Conservation (phyloP, 176 grass and related monocot genomes). For the Carex scoparia region DNA sequence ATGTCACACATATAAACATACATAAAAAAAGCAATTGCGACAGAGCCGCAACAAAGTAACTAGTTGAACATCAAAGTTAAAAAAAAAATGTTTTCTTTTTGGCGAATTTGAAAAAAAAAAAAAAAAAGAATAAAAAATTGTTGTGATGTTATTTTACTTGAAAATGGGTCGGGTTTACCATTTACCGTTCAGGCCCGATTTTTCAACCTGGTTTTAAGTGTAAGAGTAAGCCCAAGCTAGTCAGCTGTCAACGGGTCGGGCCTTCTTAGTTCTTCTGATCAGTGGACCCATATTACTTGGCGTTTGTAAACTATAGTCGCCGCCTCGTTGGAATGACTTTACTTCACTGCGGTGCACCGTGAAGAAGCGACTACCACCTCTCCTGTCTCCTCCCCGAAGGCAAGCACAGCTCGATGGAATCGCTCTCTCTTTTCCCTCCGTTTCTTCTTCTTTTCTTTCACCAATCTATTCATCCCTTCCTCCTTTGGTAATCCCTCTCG, state of each 20-base stretch:
- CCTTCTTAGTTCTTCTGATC: background rate
- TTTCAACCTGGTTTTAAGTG: too few relatives aligned
- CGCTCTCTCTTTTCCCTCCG: background rate
- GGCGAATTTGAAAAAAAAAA: background rate
- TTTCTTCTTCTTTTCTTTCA: conserved; percentile 10
- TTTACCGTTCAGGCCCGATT: background rate
- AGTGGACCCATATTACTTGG: background rate
- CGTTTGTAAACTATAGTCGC: background rate
- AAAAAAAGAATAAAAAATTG: background rate
- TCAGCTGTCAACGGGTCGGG: background rate
- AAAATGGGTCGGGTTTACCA: background rate
- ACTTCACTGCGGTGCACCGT: background rate
- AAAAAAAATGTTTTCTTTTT: background rate
- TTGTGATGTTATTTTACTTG: background rate
- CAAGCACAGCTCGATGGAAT: conserved; percentile 13
- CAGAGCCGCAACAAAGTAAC: too few relatives aligned
- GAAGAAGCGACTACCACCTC: conserved; percentile 3
- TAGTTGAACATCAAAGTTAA: background rate
- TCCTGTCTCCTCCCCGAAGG: background rate
- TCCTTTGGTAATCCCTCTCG: conserved; percentile 15
- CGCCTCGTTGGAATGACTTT: background rate
- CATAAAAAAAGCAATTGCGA: too few relatives aligned
- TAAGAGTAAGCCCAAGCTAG: background rate
- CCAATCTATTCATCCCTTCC: conserved; percentile 2
- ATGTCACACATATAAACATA: too few relatives aligned